Base-by-base conservation (phyloP, 768 basidiomycete genomes). In the Boletus reticulatus region DNA sequence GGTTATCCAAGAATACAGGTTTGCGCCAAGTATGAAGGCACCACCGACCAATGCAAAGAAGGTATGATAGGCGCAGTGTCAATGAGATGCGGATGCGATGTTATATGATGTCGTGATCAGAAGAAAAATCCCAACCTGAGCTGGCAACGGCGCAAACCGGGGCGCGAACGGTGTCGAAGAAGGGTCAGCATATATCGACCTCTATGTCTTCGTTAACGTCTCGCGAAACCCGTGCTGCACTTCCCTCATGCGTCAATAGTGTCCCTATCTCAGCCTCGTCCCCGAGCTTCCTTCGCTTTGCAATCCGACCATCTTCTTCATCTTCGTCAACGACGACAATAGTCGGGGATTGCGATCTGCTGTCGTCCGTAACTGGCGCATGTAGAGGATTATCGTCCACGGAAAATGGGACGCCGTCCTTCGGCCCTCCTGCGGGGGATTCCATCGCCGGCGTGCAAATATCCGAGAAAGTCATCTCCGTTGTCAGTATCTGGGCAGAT, bases 271-370 rank as follows among this genome's bases (percentile, higher is more conserved):
- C 52, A 38, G 14, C 42, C 20, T 55, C 43, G 31, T 52, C 60
- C 24, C 61, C 69, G 38, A 78, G 58, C 52, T 69, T 68, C 63
- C 87, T 78, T 59, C 80, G 80, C 72, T 88, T 89, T 50, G 73
- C 66, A 29, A 72, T 77, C 43, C 85, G 84, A 36, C 75, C 78
- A 43, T 82, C 78, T 38, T 80, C 78, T 34, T 62, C 58, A 24
- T 80, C 80, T 51, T 87, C 85, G n/a, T 88, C 75, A 37, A 73
- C 86, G 32, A 85, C 75, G 43, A 84, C 72, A 41, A 88, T 74
- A 34, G 84, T 80, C n/a, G 85, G 81, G 78, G 17, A 77, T 76
- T 17, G 77, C 55, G 60, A 74, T 38, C 64, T 67, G 47, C 27
- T 45, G 16, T 36, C 39, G 50, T 37, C 60, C 39, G 22, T 55